Conservation (phyloP, 2,329 filamentous ascomycete species). For the Penicillium janthinellum region DNA sequence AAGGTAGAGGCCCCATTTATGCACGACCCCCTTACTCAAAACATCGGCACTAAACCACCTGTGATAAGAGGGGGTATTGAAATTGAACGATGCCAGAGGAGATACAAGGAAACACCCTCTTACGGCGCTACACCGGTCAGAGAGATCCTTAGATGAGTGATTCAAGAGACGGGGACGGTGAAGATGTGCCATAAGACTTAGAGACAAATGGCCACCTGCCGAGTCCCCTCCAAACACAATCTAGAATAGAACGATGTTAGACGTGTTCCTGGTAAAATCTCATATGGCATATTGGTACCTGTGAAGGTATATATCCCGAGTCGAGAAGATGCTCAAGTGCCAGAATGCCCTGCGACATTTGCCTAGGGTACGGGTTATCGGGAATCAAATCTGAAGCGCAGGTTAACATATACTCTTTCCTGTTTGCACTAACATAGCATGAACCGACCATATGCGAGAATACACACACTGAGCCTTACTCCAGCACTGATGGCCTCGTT, state of each 20-base stretch:
- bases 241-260: conserved; percentile 6
- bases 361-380: conserved; percentile 19
- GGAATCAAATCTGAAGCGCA: conserved; percentile 21
- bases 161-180: conserved; percentile 45
- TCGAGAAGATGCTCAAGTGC: conserved; percentile 21
- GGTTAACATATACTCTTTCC: background rate
- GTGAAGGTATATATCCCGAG: conserved; percentile 12
- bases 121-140: background rate
- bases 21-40: conserved; percentile 8
- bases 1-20: conserved; percentile 19
- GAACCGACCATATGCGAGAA: conserved; percentile 20
- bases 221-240: conserved; percentile 29
- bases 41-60: conserved; percentile 18
- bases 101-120: conserved; percentile 23
- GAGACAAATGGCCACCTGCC: conserved; percentile 26
- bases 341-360: conserved; percentile 22
- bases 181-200: conserved; percentile 37
- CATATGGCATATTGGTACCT: background rate
- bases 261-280: background rate
- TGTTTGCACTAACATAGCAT: background rate
- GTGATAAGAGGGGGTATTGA: conserved; percentile 15
- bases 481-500: conserved; percentile 13
- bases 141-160: conserved; percentile 26
- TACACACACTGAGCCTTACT: conserved; percentile 15
- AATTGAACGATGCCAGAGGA: conserved; percentile 19